Evolutionary conservation across 108 stramenopile genomes (phyloP).

Genomic region (Bacterosira constricta): DNA sequence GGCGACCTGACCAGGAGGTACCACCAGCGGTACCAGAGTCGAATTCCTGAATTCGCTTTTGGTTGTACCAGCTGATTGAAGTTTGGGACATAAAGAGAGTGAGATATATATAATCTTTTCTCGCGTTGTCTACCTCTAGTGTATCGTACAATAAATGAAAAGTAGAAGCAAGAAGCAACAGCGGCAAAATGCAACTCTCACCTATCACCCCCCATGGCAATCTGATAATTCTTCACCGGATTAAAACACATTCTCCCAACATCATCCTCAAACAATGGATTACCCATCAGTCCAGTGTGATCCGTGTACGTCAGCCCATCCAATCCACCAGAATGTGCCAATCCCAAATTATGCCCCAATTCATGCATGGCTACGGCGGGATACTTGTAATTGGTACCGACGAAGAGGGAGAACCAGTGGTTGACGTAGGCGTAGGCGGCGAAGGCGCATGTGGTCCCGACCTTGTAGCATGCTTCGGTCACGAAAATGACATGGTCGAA

Average conservation of each 20-base stretch:
- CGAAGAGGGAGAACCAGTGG: slow-evolving; percentile 33
- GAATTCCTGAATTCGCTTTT: no score
- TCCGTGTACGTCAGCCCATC: slow-evolving; percentile 37
- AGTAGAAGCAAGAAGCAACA: neutral
- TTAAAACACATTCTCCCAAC: slow-evolving; percentile 34
- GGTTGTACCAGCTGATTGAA: slow-evolving; percentile 19
- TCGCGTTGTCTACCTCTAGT: neutral
- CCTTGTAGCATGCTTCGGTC: slow-evolving; percentile 22
- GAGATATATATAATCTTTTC: no score
- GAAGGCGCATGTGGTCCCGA: neutral
- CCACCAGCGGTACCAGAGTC: slow-evolving; percentile 18
- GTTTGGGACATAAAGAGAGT: no score
- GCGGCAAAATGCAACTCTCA: neutral
- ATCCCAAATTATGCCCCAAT: slow-evolving; percentile 32
- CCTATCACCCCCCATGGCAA: slow-evolving; percentile 7
- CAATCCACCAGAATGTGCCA: slow-evolving; percentile 36
- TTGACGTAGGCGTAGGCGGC: slow-evolving; percentile 38
- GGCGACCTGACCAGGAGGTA: slow-evolving; percentile 9
- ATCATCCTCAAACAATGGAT: slow-evolving; percentile 23
- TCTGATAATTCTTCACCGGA: slow-evolving; percentile 26
- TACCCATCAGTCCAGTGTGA: slow-evolving; percentile 40
- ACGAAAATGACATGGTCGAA: slow-evolving; percentile 43
- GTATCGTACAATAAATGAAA: no score
- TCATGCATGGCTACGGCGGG: slow-evolving; percentile 39
- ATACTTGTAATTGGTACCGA: slow-evolving; percentile 26